Conservation (phyloP, 306 rosid species). For the Lathyrus sativus region DNA sequence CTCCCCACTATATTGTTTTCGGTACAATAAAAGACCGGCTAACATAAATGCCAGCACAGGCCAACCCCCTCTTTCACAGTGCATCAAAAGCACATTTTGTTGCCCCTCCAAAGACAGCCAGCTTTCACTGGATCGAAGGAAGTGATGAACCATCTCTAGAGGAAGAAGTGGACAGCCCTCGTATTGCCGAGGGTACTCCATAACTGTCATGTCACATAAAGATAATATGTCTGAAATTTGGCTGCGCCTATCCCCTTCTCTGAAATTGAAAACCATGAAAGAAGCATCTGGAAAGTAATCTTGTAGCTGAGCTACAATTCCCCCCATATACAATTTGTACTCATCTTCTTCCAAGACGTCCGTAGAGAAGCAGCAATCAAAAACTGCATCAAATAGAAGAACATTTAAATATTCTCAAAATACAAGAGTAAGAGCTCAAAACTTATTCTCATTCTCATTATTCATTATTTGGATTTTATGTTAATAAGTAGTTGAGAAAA, state of each 20-base stretch:
- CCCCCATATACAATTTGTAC: slow-evolving; percentile 78
- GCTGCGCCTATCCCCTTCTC: slow-evolving; percentile 88
- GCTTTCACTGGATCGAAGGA: slow-evolving; percentile 94
- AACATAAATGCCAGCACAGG: slow-evolving; percentile 98
- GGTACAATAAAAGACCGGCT: slow-evolving; percentile 80
- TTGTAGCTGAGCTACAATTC: slow-evolving; percentile 85
- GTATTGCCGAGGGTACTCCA: slow-evolving; percentile 96
- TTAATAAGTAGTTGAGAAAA: slow-evolving; percentile 12
- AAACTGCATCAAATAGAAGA: slow-evolving; percentile 60
- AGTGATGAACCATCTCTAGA: slow-evolving; percentile 91
- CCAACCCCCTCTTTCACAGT: slow-evolving; percentile 98
- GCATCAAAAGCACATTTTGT: slow-evolving; percentile 92
- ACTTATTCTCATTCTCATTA: background rate
- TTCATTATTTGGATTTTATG: background rate
- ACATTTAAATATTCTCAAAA: slow-evolving; percentile 25
- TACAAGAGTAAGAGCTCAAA: slow-evolving; percentile 20
- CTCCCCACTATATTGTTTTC: slow-evolving; percentile 87
- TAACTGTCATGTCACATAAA: slow-evolving; percentile 94
- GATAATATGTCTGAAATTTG: slow-evolving; percentile 80
- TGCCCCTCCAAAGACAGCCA: slow-evolving; percentile 98
- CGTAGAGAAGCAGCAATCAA: slow-evolving; percentile 97
- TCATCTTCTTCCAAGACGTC: slow-evolving; percentile 88
- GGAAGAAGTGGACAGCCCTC: slow-evolving; percentile 91
- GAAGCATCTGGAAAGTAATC: slow-evolving; percentile 92
- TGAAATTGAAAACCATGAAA: slow-evolving; percentile 95